phyloP scores from a whole-genome alignment of 1,284 basidiomycete genomes.

The Hemileia vastatrix region DNA sequence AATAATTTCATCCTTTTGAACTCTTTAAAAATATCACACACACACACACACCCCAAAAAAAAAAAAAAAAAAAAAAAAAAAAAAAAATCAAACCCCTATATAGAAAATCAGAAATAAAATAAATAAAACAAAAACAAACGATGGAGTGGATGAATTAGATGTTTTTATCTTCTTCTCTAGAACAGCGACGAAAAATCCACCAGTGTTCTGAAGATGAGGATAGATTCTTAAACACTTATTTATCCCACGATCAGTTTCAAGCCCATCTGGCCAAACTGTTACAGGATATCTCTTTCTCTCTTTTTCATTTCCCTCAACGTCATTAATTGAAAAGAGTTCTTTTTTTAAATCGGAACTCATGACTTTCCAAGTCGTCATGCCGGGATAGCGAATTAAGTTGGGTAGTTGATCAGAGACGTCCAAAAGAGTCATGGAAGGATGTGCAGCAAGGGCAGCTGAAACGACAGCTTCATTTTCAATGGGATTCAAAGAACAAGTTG shows the following conservation, averaged over 20 bases:
- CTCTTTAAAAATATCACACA: too few relatives aligned
- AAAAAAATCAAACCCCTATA: too few relatives aligned
- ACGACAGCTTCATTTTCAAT: conserved; percentile 96
- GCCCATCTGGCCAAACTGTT: conserved; percentile 70
- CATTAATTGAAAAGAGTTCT: background rate
- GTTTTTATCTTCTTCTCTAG: conserved; percentile 58
- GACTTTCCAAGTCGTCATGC: conserved; percentile 66
- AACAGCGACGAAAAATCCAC: conserved; percentile 93
- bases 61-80: too few relatives aligned
- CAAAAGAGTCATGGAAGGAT: conserved; percentile 66
- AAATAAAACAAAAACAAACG: too few relatives aligned
- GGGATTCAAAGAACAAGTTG: conserved; percentile 95
- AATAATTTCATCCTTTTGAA: background rate
- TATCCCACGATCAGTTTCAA: conserved; percentile 55
- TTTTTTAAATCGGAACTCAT: conserved; percentile 2
- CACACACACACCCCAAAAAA: too few relatives aligned
- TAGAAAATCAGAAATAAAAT: too few relatives aligned
- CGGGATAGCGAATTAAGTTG: conserved; percentile 62
- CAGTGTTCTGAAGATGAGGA: conserved; percentile 92
- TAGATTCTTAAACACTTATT: conserved; percentile 72
- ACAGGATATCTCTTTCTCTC: conserved; percentile 55
- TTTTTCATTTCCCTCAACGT: conserved; percentile 47
- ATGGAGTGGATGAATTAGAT: too few relatives aligned
- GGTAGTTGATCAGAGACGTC: conserved; percentile 67
- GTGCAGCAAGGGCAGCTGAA: conserved; percentile 64